phyloP scores from a whole-genome alignment of 1,284 basidiomycete genomes.

The Puccinia hordei region DNA sequence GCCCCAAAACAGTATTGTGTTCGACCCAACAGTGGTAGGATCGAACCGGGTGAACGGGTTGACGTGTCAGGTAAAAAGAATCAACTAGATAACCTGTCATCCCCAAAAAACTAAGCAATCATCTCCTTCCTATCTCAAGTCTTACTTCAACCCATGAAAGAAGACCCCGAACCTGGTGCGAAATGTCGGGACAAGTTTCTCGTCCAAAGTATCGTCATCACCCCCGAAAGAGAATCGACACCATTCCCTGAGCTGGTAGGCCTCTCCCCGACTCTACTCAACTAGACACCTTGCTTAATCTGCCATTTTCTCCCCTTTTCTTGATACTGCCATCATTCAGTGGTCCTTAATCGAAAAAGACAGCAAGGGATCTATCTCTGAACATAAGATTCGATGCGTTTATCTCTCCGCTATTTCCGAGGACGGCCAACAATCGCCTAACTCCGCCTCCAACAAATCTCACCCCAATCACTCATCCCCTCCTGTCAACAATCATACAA shows the following conservation, averaged over 20 bases:
- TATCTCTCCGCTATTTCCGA: conserved; percentile 87
- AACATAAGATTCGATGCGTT: conserved; percentile 91
- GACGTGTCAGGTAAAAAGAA: conserved; percentile 78
- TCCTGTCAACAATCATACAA: conserved; percentile 41
- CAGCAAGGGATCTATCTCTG: conserved; percentile 77
- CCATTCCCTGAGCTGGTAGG: conserved; percentile 77
- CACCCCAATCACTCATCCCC: conserved; percentile 9
- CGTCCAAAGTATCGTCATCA: conserved; percentile 92
- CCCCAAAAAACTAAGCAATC: conserved; percentile 37
- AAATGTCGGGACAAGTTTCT: conserved; percentile 99
- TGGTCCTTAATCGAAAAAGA: conserved; percentile 73
- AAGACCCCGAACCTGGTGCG: conserved; percentile 82
- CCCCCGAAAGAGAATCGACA: conserved; percentile 80
- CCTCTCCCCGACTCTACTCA: conserved; percentile 49
- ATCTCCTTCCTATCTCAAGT: conserved; percentile 64
- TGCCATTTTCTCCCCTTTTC: neutral
- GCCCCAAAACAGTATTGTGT: conserved; percentile 92
- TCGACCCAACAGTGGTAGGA: conserved; percentile 91
- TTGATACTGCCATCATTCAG: conserved; percentile 61
- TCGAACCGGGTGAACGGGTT: conserved; percentile 89
- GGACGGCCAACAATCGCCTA: conserved; percentile 62
- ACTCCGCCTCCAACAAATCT: conserved; percentile 52
- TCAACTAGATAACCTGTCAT: neutral
- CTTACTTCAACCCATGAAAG: conserved; percentile 92
- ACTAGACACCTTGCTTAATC: neutral